A percentile compares a stretch with the other conserved stretches of the same genome.
Conservation (phyloP, 2,329 filamentous ascomycete genomes). For the Exophiala viscosa region DNA sequence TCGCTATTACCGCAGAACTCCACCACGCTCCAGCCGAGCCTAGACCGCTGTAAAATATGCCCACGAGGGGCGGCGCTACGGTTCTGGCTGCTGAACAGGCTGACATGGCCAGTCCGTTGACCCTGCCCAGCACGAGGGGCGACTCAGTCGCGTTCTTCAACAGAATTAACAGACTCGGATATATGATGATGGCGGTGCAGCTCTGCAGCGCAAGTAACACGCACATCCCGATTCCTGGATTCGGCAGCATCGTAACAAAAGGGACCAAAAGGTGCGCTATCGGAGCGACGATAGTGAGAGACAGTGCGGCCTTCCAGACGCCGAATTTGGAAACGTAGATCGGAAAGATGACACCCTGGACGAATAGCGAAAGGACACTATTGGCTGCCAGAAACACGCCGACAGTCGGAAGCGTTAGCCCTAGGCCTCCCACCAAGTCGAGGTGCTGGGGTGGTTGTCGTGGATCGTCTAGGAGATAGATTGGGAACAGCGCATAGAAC, state of each 20-base stretch:
- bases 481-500: constrained; percentile 42
- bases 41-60: constrained; percentile 61
- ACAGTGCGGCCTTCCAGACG: constrained; percentile 57
- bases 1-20: constrained; percentile 55
- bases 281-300: constrained; percentile 59
- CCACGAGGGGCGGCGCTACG: constrained; percentile 62
- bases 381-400: constrained; percentile 60
- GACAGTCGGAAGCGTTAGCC: constrained; percentile 59
- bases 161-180: constrained; percentile 63
- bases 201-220: constrained; percentile 56
- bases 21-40: constrained; percentile 62
- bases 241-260: constrained; percentile 54
- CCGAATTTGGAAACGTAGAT: constrained; percentile 57
- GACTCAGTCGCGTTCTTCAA: constrained; percentile 64
- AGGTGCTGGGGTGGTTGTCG: constrained; percentile 1
- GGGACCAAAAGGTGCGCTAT: constrained; percentile 60
- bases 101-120: constrained; percentile 64
- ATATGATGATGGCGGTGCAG: constrained; percentile 60
- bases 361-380: constrained; percentile 56
- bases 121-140: constrained; percentile 55
- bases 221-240: constrained; percentile 56
- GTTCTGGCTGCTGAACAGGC: constrained; percentile 65
- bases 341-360: constrained; percentile 61
- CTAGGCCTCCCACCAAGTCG: constrained; percentile 51
- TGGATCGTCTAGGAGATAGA: constrained; percentile 42